Percentiles rank a stretch among this genome's conserved stretches.
phyloP scores from a whole-genome alignment of 2,329 filamentous ascomycete species.

The Sporothrix dimorphospora region DNA sequence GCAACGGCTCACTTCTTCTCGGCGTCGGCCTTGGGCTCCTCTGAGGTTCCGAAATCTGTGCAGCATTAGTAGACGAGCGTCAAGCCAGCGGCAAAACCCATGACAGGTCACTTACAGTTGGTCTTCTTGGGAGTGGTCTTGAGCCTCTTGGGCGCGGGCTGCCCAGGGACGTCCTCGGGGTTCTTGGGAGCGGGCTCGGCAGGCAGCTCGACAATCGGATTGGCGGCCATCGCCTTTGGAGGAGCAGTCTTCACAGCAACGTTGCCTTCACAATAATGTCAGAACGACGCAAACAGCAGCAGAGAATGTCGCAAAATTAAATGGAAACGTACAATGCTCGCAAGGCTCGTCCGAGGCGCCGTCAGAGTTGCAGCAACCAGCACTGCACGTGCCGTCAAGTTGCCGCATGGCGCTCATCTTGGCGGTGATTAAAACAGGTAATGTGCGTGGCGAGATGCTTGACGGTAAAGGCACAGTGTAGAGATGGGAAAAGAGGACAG shows the following conservation, averaged over 20 bases:
- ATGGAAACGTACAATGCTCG: not conserved
- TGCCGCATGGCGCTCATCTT: constrained; percentile 22
- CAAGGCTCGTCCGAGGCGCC: constrained; percentile 21
- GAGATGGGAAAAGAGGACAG: not conserved
- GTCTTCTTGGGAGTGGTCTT: not conserved
- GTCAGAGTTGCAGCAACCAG: constrained; percentile 22
- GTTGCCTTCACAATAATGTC: not conserved
- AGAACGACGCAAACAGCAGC: not conserved
- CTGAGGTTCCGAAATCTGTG: not conserved
- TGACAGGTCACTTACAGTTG: not conserved
- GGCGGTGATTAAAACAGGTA: not conserved
- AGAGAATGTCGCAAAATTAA: not conserved
- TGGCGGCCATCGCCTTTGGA: not conserved
- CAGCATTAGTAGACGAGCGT: not conserved
- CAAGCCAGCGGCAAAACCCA: not conserved
- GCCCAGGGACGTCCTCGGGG: not conserved
- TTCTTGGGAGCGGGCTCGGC: not conserved
- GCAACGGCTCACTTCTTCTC: not conserved
- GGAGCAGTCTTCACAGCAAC: not conserved
- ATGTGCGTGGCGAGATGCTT: not conserved
- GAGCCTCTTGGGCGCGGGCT: not conserved
- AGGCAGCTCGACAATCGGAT: not conserved
- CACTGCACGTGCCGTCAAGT: constrained; percentile 24
- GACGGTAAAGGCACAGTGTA: not conserved
- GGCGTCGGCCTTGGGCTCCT: not conserved